Evolutionary conservation across 225 moss, liverwort and hornwort genomes (phyloP).

Genomic region (Pseudisothecium myosuroides): DNA sequence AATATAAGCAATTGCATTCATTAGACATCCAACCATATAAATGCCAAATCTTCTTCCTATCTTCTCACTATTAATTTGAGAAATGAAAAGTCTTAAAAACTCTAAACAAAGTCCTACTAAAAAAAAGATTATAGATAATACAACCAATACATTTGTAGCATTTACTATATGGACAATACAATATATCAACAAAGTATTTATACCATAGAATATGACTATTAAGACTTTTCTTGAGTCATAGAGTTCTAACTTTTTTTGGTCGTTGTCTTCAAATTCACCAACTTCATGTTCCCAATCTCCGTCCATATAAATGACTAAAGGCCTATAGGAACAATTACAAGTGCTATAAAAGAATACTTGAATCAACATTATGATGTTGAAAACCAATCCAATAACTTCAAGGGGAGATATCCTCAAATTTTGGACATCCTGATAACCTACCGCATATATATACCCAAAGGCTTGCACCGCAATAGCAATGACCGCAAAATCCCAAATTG

Average conservation of each 20-base stretch:
- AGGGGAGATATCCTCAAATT: not conserved
- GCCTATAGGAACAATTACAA: not conserved
- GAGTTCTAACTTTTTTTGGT: fast-evolving
- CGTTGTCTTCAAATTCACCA: fast-evolving
- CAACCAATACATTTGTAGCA: not conserved
- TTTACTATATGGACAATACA: not conserved
- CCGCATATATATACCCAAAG: not conserved
- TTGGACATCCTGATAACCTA: not conserved
- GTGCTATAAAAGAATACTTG: not conserved
- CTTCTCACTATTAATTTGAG: too few species aligned
- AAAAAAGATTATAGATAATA: fast-evolving
- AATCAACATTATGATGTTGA: not conserved
- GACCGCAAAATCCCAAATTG: not conserved
- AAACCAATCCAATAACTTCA: not conserved
- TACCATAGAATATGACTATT: fast-evolving
- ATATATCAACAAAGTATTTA: not conserved
- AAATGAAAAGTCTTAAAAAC: too few species aligned
- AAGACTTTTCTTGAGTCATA: fast-evolving
- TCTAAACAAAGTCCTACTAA: not conserved
- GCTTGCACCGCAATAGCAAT: not conserved
- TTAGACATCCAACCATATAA: fast-evolving
- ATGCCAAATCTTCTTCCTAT: too few species aligned
- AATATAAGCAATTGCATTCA: not conserved
- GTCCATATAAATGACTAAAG: not conserved
- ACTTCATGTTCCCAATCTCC: not conserved